Base-by-base conservation (phyloP, 2,329 filamentous ascomycete genomes). In the Myriosclerotinia duriaeana region DNA sequence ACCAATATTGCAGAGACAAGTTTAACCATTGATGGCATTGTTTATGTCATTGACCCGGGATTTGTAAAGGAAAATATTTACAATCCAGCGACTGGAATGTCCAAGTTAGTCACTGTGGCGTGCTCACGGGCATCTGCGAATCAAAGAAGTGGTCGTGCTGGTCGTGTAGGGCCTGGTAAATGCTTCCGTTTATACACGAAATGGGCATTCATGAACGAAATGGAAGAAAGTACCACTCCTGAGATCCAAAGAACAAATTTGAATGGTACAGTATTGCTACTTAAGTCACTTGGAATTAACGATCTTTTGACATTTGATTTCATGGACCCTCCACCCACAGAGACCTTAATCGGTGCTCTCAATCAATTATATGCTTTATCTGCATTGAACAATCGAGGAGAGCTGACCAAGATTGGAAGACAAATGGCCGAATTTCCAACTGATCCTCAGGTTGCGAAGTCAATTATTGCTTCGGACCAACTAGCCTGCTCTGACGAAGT, bases 1-100 rank as follows among this genome's bases (percentile, higher is more conserved):
- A 98, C 95, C 2, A 99, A 99, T 76, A 98, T 99, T 77, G 95
- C 95, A 2, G 95, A 99, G 78, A 99, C 95, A 0, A 93, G 88
- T 81, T 80, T 99, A 74, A 99, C 95, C 0, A 97, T 99, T 67
- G 93, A 98, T 76, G 94, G 93, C 20, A 96, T 98, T 68, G 90
- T 94, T 11, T 97, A 96, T 76, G 95, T 98, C 46, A 96, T 98
- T 68, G 95, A 99, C 72, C 91, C 91, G 0, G 95, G 95, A 0
- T 96, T 96, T 71, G 92, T 95, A 69, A 99, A 99, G 77, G 92
- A 98, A 76, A 97, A 97, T 72, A 86, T 93, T 1, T 98, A 94
- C 80, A 96, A 97, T 69, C 90, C 93, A 0, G 87, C 90, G 0
- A 96, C 92, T 0, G 93, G 93, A 65, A 96, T 98, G 90, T 93